Percentiles rank a stretch among this genome's conserved stretches.
Conservation (phyloP, 2,329 filamentous ascomycete species). For the Cladophialophora chaetospira region DNA sequence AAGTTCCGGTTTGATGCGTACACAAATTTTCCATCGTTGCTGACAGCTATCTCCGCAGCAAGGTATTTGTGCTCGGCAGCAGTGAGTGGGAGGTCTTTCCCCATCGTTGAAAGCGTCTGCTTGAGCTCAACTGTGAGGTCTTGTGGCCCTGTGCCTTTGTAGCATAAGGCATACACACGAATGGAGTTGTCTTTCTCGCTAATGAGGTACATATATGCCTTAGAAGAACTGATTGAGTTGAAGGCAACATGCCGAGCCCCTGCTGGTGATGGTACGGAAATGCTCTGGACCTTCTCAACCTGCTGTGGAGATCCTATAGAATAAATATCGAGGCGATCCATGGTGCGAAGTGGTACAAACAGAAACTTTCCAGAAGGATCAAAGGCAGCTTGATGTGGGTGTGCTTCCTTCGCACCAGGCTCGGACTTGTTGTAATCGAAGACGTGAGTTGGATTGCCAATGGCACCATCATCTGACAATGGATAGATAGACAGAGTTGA, state of each 20-base stretch:
- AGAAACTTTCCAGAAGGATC: conserved; percentile 18
- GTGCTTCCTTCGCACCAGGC: conserved; percentile 5
- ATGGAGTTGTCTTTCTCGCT: conserved; percentile 23
- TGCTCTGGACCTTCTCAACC: conserved; percentile 3
- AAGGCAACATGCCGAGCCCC: conserved; percentile 16
- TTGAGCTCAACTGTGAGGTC: conserved; percentile 5
- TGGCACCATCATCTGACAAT: conserved; percentile 4
- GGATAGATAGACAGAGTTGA: conserved; percentile 17
- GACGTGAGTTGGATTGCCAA: conserved; percentile 5
- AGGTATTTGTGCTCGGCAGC: conserved; percentile 11
- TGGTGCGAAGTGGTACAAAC: conserved; percentile 12
- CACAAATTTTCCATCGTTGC: conserved; percentile 18
- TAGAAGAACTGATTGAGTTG: conserved; percentile 6
- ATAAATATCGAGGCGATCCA: conserved; percentile 16
- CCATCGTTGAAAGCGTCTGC: conserved; percentile 11
- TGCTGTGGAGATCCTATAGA: background rate
- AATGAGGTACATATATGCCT: conserved; percentile 18
- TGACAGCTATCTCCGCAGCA: conserved; percentile 17
- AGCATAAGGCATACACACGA: conserved; percentile 9
- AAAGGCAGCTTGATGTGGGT: conserved; percentile 18
- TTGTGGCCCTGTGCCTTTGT: background rate
- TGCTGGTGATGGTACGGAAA: conserved; percentile 2
- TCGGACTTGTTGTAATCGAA: conserved; percentile 16
- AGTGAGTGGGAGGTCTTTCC: conserved; percentile 4
- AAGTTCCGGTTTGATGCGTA: conserved; percentile 20